Evolutionary conservation across 202 grass and related monocot genomes (phyloP).

Genomic region (Setaria italica): DNA sequence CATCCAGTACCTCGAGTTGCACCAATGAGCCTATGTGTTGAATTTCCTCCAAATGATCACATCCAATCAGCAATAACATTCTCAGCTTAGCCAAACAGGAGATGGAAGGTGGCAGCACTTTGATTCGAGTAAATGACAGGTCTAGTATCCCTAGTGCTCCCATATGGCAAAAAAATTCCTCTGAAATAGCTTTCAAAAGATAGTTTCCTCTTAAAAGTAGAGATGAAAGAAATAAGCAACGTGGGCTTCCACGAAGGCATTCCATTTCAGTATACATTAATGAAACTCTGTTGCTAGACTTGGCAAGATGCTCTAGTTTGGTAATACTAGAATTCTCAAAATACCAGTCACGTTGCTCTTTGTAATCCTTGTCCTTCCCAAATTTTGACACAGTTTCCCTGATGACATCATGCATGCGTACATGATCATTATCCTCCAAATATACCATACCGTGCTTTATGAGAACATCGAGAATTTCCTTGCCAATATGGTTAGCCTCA

Average conservation of each 20-base stretch:
- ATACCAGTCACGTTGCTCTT: not conserved
- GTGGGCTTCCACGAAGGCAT: not conserved
- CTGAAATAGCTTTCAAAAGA: constrained; percentile 15
- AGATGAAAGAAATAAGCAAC: not conserved
- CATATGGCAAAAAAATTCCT: not conserved
- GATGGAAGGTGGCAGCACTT: constrained; percentile 13
- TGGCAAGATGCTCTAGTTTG: not conserved
- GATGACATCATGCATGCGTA: constrained; percentile 36
- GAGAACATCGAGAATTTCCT: constrained; percentile 32
- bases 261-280: constrained; percentile 33
- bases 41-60: constrained; percentile 37
- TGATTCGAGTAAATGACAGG: constrained; percentile 29
- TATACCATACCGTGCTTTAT: constrained; percentile 27
- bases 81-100: constrained; percentile 11
- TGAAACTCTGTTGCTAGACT: not conserved
- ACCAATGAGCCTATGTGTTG: constrained; percentile 13
- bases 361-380: not conserved
- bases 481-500: constrained; percentile 28
- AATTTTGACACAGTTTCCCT: constrained; percentile 1
- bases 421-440: constrained; percentile 20
- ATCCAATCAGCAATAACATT: constrained; percentile 32
- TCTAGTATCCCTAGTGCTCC: not conserved
- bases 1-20: constrained; percentile 15
- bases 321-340: not conserved
- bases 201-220: constrained; percentile 47